phyloP scores from a whole-genome alignment of 345 rosid species.

The Hibiscus tridactylites region DNA sequence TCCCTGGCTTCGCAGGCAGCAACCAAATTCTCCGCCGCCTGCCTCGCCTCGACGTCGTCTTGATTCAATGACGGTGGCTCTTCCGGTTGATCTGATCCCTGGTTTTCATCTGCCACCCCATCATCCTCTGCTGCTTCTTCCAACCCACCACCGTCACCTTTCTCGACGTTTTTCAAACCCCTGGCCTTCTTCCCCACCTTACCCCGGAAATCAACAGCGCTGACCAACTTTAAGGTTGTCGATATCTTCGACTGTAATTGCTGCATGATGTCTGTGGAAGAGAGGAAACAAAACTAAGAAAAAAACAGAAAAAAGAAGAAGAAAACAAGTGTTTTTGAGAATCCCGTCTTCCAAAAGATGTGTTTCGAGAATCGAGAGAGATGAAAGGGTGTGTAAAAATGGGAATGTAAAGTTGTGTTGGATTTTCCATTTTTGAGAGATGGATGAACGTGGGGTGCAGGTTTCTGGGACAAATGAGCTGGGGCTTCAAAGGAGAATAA shows the following conservation, averaged over 20 bases:
- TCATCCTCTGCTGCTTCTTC: slow-evolving; percentile 29
- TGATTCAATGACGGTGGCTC: neutral
- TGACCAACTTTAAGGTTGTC: slow-evolving; percentile 31
- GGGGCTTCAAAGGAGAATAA: neutral
- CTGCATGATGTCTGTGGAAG: neutral
- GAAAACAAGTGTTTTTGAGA: neutral
- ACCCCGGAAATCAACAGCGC: slow-evolving; percentile 50
- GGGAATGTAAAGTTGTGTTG: slow-evolving; percentile 3
- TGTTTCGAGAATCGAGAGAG: neutral
- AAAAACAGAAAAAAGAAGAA: neutral
- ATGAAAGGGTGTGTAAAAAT: neutral
- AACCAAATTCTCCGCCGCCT: slow-evolving; percentile 6
- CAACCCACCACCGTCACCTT: slow-evolving; percentile 13
- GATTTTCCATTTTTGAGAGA: slow-evolving; percentile 3
- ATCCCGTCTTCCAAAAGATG: slow-evolving; percentile 13
- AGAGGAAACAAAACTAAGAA: neutral
- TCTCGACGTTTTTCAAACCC: slow-evolving; percentile 41
- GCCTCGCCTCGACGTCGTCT: slow-evolving; percentile 7
- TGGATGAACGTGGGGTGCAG: slow-evolving; percentile 51
- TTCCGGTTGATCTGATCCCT: slow-evolving; percentile 12
- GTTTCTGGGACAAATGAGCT: slow-evolving; percentile 22
- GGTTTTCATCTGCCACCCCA: slow-evolving; percentile 10
- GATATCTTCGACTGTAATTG: neutral
- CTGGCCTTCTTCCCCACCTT: slow-evolving; percentile 25
- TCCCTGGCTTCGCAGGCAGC: slow-evolving; percentile 25